Conservation (phyloP, 2,329 filamentous ascomycete species). For the Diaporthe helianthi region DNA sequence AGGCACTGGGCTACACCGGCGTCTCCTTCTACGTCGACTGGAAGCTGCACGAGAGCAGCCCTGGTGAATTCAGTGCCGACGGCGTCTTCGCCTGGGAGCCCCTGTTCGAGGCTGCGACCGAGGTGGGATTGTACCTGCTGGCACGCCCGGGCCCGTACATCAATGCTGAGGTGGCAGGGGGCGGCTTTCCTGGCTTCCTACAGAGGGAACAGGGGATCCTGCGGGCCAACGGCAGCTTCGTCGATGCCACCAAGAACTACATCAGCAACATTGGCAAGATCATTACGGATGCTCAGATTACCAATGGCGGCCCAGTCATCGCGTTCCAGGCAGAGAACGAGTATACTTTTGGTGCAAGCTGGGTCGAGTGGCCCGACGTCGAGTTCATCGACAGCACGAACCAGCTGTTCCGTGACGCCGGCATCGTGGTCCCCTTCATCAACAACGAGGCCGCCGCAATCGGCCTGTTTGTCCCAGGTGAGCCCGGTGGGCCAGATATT, state of each 20-base stretch:
- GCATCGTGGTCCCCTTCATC: conserved; percentile 77
- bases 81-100: conserved; percentile 76
- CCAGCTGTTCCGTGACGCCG: conserved; percentile 70
- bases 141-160: conserved; percentile 78
- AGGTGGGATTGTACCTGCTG: conserved; percentile 79
- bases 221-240: conserved; percentile 68
- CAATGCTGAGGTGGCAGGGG: conserved; percentile 78
- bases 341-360: conserved; percentile 62
- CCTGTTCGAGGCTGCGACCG: conserved; percentile 77
- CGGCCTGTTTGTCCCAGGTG: conserved; percentile 70
- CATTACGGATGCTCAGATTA: conserved; percentile 80
- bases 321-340: conserved; percentile 85
- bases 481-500: conserved; percentile 64
- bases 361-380: conserved; percentile 66
- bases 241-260: conserved; percentile 72
- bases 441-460: conserved; percentile 72
- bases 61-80: conserved; percentile 71
- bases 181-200: conserved; percentile 83
- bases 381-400: conserved; percentile 75
- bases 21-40: conserved; percentile 83
- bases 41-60: conserved; percentile 78
- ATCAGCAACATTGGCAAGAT: conserved; percentile 64
- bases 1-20: conserved; percentile 78
- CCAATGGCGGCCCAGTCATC: conserved; percentile 81
- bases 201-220: conserved; percentile 70